phyloP scores from a whole-genome alignment of 768 basidiomycete genomes.

The Hericium erinaceus region DNA sequence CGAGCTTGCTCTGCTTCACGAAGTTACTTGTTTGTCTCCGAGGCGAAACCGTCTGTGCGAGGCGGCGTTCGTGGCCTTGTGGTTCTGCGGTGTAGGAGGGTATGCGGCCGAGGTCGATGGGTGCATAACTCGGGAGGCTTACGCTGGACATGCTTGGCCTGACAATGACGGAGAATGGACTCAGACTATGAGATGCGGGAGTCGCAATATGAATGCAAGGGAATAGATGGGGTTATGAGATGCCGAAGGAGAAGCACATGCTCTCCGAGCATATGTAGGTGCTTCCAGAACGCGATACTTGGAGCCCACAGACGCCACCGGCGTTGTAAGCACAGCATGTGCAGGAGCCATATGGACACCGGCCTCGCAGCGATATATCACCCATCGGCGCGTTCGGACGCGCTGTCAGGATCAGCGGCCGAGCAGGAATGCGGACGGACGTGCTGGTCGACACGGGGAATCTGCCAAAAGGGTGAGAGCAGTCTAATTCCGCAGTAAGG shows the following conservation, averaged over 20 bases:
- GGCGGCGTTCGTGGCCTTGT: constrained; percentile 3
- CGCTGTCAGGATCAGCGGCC: not conserved
- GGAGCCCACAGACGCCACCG: not conserved
- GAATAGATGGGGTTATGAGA: not conserved
- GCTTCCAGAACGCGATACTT: not conserved
- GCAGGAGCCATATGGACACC: not conserved
- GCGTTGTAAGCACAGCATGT: not conserved
- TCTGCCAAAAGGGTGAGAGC: no score
- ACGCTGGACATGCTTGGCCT: constrained; percentile 3
- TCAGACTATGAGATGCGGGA: not conserved
- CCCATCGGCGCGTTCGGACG: not conserved
- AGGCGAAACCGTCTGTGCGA: not conserved
- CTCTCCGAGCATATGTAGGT: not conserved
- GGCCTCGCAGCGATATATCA: not conserved
- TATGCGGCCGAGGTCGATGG: not conserved
- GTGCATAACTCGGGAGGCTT: constrained; percentile 9
- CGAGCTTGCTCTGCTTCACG: constrained; percentile 11
- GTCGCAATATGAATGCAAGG: not conserved
- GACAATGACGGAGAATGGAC: not conserved
- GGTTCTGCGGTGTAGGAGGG: constrained; percentile 8
- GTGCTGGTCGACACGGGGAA: no score
- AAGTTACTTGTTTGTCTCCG: constrained; percentile 1
- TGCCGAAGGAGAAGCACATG: not conserved
- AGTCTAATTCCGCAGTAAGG: not conserved
- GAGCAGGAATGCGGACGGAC: not conserved